phyloP scores from a whole-genome alignment of 2,329 filamentous ascomycete genomes.

The Alternaria sp. region DNA sequence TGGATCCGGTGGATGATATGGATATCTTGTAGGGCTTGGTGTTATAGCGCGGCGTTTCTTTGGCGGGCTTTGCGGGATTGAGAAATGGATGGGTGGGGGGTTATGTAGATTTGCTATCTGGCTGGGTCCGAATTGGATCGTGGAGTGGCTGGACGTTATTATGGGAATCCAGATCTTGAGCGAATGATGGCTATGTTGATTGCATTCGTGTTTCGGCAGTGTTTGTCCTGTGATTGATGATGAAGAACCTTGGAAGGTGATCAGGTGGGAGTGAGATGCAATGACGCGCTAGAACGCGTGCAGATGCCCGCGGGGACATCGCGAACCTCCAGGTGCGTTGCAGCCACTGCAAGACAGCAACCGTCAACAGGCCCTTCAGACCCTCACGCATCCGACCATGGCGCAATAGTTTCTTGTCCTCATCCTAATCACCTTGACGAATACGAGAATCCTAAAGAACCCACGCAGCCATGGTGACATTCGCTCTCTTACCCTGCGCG shows the following conservation, averaged over 20 bases:
- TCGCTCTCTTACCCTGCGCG: not conserved
- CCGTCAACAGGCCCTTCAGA: not conserved
- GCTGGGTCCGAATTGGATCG: not conserved
- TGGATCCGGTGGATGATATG: conserved; percentile 45
- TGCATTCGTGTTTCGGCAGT: not conserved
- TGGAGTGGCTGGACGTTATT: not conserved
- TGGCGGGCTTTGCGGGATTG: not conserved
- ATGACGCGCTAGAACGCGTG: conserved; percentile 11
- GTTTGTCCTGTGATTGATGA: not conserved
- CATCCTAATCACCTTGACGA: not conserved
- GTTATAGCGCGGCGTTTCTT: not conserved
- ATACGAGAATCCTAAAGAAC: not conserved
- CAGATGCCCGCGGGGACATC: conserved; percentile 14
- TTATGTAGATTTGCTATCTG: not conserved
- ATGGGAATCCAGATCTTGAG: not conserved
- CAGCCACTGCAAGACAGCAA: not conserved
- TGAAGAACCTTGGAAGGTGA: too few species aligned
- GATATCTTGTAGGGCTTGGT: conserved; percentile 39
- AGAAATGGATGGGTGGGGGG: not conserved
- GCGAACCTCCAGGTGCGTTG: conserved; percentile 1
- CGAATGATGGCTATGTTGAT: not conserved
- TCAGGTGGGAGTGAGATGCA: not conserved
- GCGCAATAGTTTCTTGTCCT: not conserved
- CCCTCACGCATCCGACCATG: not conserved
- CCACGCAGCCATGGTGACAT: conserved; percentile 18